Base-by-base conservation (phyloP, 805 yeast species). In the Zygoascus ofunaensis region DNA sequence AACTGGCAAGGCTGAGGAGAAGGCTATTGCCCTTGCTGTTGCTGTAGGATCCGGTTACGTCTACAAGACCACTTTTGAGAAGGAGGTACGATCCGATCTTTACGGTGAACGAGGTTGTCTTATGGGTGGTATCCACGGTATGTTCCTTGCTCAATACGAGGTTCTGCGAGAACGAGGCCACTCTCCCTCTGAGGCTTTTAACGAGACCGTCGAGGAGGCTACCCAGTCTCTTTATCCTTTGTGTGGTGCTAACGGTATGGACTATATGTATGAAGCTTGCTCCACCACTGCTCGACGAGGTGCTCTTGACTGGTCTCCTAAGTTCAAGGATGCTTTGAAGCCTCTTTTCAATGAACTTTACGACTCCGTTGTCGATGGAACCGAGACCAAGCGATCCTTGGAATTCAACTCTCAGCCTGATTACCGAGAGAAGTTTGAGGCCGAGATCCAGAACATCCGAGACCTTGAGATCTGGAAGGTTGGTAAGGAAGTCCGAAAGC, bases 101-200 rank as follows among this genome's bases (percentile, higher is more conserved):
- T 92, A 92, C 77, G 98, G 98, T 76, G 98, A 92, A 80, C 87
- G 98, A 79, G 98, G 98, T 68, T 92, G 97, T 76, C 78, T 92
- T 61, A 92, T 90, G 98, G 98, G 97, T 70, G 97, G 97, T 80
- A 90, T 92, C 77, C 98, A 92, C 79, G 98, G 98, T 80, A 92
- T 92, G 97, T 92, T 92, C 92, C 80, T 92, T 65, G 98, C 98
- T 60, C 98, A 92, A 78, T 92, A 92, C 80, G 98, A 92, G 75
- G 98, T 92, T 53, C 82, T 92, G 70, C 89, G 98, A 77, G 97
- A 90, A 78, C 87, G 94, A 69, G 98, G 98, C 57, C 98, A 92
- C 82, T 78, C 97, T 56, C 98, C 98, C 76, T 87, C 97, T 50
- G 98, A 92, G 79, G 97, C 98, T 62, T 92, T 92, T 89, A 92